Conservation (phyloP, 441 rosid species). For the Euphorbia neoarborescens region DNA sequence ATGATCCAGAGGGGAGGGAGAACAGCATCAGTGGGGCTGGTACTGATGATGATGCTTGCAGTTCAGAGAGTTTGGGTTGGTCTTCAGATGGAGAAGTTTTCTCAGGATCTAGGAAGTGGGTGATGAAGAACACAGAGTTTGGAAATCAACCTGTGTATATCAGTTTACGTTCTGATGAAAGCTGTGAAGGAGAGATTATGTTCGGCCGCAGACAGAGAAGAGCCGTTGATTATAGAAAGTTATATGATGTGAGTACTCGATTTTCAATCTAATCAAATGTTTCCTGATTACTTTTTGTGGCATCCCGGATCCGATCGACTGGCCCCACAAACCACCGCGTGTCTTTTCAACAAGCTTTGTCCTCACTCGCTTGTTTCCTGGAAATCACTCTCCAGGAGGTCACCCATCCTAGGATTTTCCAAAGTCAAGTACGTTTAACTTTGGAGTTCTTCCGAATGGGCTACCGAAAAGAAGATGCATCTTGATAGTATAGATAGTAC, state of each 20-base stretch:
- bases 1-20: constrained; percentile 69
- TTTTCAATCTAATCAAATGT: neutral
- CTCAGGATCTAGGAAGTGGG: constrained; percentile 42
- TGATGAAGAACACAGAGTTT: constrained; percentile 24
- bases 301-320: too few relatives aligned
- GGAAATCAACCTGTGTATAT: constrained; percentile 35
- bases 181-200: constrained; percentile 56
- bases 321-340: too few relatives aligned
- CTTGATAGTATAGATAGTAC: too few relatives aligned
- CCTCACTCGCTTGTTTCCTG: too few relatives aligned
- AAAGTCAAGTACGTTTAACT: too few relatives aligned
- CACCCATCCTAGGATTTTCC: too few relatives aligned
- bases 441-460: too few relatives aligned
- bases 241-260: constrained; percentile 62
- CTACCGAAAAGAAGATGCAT: too few relatives aligned
- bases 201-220: constrained; percentile 69
- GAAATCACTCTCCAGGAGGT: too few relatives aligned
- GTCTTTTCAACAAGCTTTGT: too few relatives aligned
- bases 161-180: constrained; percentile 44
- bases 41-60: constrained; percentile 45
- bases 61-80: constrained; percentile 71
- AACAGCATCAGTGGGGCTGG: constrained; percentile 41
- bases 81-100: constrained; percentile 59
- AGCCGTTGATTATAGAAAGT: constrained; percentile 74
- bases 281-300: too few relatives aligned